Base-by-base conservation (phyloP, 129 eudicot genomes). In the Gnaphalium uliginosum region DNA sequence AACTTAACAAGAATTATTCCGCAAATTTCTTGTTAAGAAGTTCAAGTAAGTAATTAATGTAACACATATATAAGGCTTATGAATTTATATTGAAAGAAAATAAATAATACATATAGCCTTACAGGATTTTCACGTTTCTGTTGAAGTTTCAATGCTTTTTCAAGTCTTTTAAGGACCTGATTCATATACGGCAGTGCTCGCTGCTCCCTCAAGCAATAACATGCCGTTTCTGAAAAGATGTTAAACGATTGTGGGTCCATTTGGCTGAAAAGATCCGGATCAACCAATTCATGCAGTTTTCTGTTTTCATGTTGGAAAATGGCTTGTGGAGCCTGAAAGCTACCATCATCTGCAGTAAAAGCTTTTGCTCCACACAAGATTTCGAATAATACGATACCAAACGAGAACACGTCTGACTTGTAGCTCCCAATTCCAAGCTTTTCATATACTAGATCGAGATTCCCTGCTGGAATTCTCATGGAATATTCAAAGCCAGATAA, bases 401-500 rank as follows among this genome's bases (percentile, higher is more conserved):
- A 18, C 11, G 71, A 66, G 50, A 17, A 66, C 6, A 37, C 50
- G 25, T 66, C 71, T 1, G 71, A 18, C 71, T 66, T 66, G 51
- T 66, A 37, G 71, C 17, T 30, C 51, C 48, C 51, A 2, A 21
- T 18, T 66, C 71, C 51, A 66, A 18, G 14, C 27, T 8, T n/a
- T 19, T 32, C 27, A n/a, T 35, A 32, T 19, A 17, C 50, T 9
- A 22, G 17, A 26, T 33, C 29, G 2, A 27, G 29, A 27, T 27
- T 27, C 29, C 29, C 29, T 27, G 29, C 29, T 27, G 29, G 29
- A 1, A 18, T 32, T 7, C 0, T 33, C 51, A 66, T 8, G 27
- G 71, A 66, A 18, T 17, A 22, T 35, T 66, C 71, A 66, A 66
- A 66, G 5, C 51, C 71, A 17, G 27, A 66, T 66, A 66, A 32